Percentiles rank a stretch among this genome's conserved stretches.
These are phyloP conservation scores for Pestalotiopsis sp. DNA, from an alignment of 2,329 filamentous ascomycete species.

Conservation along the genomic window DNA sequence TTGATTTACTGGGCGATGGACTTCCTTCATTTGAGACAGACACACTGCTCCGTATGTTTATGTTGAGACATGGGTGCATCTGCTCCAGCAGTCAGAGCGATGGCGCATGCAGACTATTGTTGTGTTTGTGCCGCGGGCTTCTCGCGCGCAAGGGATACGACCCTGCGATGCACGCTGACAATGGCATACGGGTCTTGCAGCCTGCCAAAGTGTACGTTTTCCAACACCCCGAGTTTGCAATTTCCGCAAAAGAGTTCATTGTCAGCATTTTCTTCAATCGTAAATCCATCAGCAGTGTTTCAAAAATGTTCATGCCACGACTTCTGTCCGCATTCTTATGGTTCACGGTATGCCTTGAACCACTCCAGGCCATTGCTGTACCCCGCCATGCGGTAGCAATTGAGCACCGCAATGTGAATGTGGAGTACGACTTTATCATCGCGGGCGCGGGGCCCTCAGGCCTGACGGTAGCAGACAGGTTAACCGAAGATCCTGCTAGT, in stretches of 20 bases:
- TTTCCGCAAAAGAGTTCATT: not conserved
- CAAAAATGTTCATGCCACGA: not conserved
- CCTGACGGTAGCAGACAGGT: conserved; percentile 20
- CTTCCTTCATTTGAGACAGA: too few species aligned
- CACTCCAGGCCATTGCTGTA: not conserved
- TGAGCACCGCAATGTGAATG: not conserved
- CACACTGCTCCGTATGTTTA: too few species aligned
- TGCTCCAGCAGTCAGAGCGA: too few species aligned
- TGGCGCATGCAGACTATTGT: not conserved
- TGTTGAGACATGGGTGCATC: too few species aligned
- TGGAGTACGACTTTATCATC: conserved; percentile 19
- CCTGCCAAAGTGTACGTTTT: not conserved
- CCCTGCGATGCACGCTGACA: not conserved
- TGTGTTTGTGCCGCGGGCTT: not conserved
- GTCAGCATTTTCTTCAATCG: not conserved
- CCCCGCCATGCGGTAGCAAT: not conserved
- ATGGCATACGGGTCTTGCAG: not conserved
- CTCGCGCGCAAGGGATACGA: not conserved
- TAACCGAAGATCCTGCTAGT: conserved; percentile 19
- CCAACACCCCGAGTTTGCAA: not conserved
- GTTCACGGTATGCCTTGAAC: not conserved
- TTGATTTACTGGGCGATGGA: too few species aligned
- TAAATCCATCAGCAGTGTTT: not conserved
- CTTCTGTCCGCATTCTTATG: not conserved
- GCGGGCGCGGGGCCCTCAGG: conserved; percentile 21